A percentile compares a stretch with the other conserved stretches of the same genome.
These are phyloP conservation scores for Larix kaempferi DNA, from an alignment of 75 land plant genomes.

Conservation along the genomic window DNA sequence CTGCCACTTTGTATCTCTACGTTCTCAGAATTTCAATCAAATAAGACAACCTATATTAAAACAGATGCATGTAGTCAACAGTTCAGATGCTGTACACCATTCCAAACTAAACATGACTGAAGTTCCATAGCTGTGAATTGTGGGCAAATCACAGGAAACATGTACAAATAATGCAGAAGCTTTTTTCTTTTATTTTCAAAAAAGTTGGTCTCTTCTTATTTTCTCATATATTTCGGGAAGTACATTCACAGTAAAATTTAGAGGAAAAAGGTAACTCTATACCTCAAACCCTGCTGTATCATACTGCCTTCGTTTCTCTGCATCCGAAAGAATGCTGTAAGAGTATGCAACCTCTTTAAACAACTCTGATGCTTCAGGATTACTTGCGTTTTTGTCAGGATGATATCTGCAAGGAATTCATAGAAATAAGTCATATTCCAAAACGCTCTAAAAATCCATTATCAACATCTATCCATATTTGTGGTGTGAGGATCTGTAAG, in stretches of 20 bases:
- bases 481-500: neutral
- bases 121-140: too few species aligned
- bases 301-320: slow-evolving; percentile 83
- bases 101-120: neutral
- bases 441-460: neutral
- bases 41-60: neutral
- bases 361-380: slow-evolving; percentile 82
- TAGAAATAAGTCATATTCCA: neutral
- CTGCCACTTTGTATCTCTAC: neutral
- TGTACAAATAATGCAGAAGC: neutral
- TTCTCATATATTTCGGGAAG: neutral
- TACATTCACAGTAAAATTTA: neutral
- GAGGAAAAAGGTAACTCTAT: neutral
- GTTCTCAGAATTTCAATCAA: neutral
- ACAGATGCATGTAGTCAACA: neutral
- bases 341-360: slow-evolving; percentile 92
- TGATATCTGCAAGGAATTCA: slow-evolving; percentile 53
- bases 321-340: slow-evolving; percentile 84
- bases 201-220: neutral
- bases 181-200: neutral
- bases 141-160: neutral
- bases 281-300: slow-evolving; percentile 83
- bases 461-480: neutral
- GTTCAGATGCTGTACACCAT: neutral
- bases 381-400: slow-evolving; percentile 84